Evolutionary conservation across 164 flowering plant genomes (phyloP), one percentile per base, ranked within the genome.

Genomic region (Amborella trichopoda): DNA sequence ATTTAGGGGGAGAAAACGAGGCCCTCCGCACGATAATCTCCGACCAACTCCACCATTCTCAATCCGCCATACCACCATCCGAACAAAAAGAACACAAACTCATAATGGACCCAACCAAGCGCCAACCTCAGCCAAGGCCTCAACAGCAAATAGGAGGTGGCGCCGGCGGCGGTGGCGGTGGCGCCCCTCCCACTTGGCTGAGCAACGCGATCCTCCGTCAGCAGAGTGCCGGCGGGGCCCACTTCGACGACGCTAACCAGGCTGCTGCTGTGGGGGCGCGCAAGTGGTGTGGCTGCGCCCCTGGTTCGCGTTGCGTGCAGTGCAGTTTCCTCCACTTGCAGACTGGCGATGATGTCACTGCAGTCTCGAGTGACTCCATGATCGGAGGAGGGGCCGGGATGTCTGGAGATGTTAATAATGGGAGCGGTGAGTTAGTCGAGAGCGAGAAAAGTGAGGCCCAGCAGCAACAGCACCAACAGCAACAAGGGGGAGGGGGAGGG

Each of bases 181-280:
- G 56, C 10, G 55, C 44, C 9, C 66, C 62, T 0, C 79, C 78
- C 22, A 68, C 76, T 19, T 77, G 88, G 89, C 74, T 77, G 1
- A 72, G 54, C 76, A 59, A 45, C 60, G 71, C 76, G 9, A 59
- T 63, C 43, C 64, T 68, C 53, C 71, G 71, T 33, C 75, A 73
- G 28, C 78, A 68, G 37, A 61, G 46, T 26, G 5, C 17, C 46
- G 34, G 34, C 11, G 34, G 14, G 9, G 34, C 34, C 11, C 11
- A 14, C 34, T 9, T 9, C 34, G 34, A 1, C 14, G 34, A 30
- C 34, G 11, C 9, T 8, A 9, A 30, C 11, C 34, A 30, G 34
- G 11, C 9, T 9, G 11, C 9, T 9, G 11, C 9, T 9, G 11
- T 8, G 11, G 34, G 34, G 9, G 34, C 11, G 34, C 9, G 34